Evolutionary conservation across 768 basidiomycete species (phyloP), one percentile per base, ranked within the genome.

Genomic region (Mycena pura): DNA sequence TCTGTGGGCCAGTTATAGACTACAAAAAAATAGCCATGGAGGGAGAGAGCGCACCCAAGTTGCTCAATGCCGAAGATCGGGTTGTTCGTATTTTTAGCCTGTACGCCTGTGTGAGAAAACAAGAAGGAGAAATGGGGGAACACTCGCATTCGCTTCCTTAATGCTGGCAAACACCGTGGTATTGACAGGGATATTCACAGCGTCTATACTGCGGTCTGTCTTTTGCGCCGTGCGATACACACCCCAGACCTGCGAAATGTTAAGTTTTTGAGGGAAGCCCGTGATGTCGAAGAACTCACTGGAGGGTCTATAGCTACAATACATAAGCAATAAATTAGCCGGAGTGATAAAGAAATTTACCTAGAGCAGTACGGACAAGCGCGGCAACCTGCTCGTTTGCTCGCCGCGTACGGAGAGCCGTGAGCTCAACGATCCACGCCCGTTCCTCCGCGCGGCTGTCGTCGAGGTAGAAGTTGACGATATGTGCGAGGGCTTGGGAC

Each of bases 391-490:
- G 73, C 5, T 55, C 58, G 15, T 53, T 49, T 14, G 65, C 70
- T 32, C 74, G 69, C 5, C 68, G 60, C 6, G 69, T 69, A 17
- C 61, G 50, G n/a, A 70, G 66, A 25, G 63, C 58, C 25, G 74
- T 72, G 27, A 84, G 65, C 17, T 60, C 64, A 1, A 80, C 73
- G 28, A 88, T 77, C 31, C 82, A 76, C 22, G 73, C 71, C 11
- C 79, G 76, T 25, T 75, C 77, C 17, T 69, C 46, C 54, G 70
- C 46, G 62, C 73, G 72, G 39, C 69, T 70, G 1, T 78, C 76
- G 10, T 78, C 74, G 14, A 90, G 73, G 65, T 85, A 91, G 73
- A 84, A 88, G 67, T 89, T 77, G 47, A 91, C 77, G 22, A 88
- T 79, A 53, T 83, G 80, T 3, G 83, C 77, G 39, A 90, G 70